Base-by-base conservation (phyloP, 495 filamentous ascomycete genomes). In the Trichoderma gamsii region DNA sequence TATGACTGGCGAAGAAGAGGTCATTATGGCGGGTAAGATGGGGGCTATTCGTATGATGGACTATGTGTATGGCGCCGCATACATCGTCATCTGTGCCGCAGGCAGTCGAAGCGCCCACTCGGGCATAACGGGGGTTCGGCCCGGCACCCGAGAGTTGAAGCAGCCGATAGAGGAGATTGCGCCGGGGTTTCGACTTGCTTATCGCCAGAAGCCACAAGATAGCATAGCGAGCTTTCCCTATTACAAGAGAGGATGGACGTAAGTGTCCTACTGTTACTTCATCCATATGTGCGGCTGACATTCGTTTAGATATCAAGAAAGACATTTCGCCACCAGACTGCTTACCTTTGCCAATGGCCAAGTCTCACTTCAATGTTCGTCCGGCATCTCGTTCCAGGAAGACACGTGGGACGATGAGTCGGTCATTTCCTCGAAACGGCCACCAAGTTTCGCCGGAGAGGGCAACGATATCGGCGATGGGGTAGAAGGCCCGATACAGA, bases 31-130 rank as follows among this genome's bases (percentile, higher is more conserved):
- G 3, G 69, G 69, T 51, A 69, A 74, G 66, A 51, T 46, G 21
- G 27, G 13, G n/a, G 67, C 73, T 32, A 69, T 73, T 21, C 49
- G 32, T 1, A 49, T 65, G 8, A 72, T 75, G 75, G 71, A 72
- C 18, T 41, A 52, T 4, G 74, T 79, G 16, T 79, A 79, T 67
- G 59, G 66, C 29, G 68, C 72, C 23, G 71, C 76, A 8, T 49
- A 70, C 35, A 11, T 78, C 8, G 72, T 71, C 27, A 71, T 78
- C 18, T 63, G 69, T 4, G 73, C 75, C 38, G 70, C 71, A 21
- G 66, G 29, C 1, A 68, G 70, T 29, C 16, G 23, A 1, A 29
- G 68, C 11, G 71, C 71, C 21, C 32, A 67, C 35, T 41, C 66
- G 15, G 71, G 71, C 13, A 69, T 73, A 8, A 46, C 41, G 1